A percentile compares a stretch with the other conserved stretches of the same genome.
These are phyloP conservation scores for Platanthera zijinensis DNA, from an alignment of 106 monocot genomes.

Conservation along the genomic window DNA sequence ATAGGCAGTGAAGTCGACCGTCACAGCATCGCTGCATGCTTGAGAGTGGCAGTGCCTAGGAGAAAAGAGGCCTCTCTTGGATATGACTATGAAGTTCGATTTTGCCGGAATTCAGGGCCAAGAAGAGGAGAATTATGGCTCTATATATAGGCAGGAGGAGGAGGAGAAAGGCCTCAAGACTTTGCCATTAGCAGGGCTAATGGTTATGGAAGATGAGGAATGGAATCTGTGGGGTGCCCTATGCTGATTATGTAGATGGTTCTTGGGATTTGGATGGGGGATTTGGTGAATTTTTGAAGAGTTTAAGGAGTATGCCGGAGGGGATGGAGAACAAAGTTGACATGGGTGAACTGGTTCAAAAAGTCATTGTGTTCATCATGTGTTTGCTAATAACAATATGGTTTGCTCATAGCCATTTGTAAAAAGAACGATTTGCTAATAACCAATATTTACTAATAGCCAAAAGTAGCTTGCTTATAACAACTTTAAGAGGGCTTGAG, in stretches of 20 bases:
- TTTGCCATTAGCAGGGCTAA: neutral
- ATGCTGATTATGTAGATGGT: neutral
- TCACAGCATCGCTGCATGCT: conserved; percentile 26
- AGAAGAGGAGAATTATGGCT: conserved; percentile 7
- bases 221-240: neutral
- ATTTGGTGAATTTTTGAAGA: too few species aligned
- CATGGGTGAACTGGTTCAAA: too few species aligned
- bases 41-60: conserved; percentile 18
- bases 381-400: too few species aligned
- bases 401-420: too few species aligned
- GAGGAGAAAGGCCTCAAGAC: neutral
- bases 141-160: neutral
- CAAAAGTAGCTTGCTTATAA: too few species aligned
- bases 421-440: too few species aligned
- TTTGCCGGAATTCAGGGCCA: conserved; percentile 72
- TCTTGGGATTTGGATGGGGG: too few species aligned
- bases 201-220: neutral
- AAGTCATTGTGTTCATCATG: too few species aligned
- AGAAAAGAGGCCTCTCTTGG: conserved; percentile 59
- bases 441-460: too few species aligned
- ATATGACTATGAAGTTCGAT: conserved; percentile 51
- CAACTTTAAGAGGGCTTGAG: too few species aligned
- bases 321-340: too few species aligned
- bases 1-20: conserved; percentile 30
- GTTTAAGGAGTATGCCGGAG: too few species aligned